A percentile compares a stretch with the other conserved stretches of the same genome.
These are phyloP conservation scores for Phlebopus sp. DNA, from an alignment of 1,284 basidiomycete species.

Conservation along the genomic window DNA sequence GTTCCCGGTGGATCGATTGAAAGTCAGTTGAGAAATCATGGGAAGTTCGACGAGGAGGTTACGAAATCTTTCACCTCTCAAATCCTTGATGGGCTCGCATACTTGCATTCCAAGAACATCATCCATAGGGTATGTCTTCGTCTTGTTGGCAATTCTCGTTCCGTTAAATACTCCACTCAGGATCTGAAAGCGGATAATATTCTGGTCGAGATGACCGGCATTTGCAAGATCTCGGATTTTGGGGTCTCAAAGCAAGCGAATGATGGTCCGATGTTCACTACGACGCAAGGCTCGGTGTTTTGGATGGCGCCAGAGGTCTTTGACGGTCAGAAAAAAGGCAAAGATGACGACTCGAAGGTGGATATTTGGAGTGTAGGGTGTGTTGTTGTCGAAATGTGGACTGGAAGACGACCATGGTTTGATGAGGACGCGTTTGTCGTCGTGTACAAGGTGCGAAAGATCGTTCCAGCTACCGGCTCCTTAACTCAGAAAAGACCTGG, in stretches of 20 bases:
- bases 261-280: slow-evolving; percentile 85
- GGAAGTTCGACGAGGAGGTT: slow-evolving; percentile 90
- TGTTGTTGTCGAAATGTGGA: slow-evolving; percentile 98
- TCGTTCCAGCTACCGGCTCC: background rate
- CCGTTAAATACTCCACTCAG: slow-evolving; percentile 38
- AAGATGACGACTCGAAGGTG: slow-evolving; percentile 92
- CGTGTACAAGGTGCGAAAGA: slow-evolving; percentile 78
- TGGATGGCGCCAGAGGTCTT: slow-evolving; percentile 99
- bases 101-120: slow-evolving; percentile 90
- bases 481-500: slow-evolving; percentile 6
- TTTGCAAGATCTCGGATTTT: slow-evolving; percentile 99
- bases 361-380: slow-evolving; percentile 99
- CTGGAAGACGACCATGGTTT: slow-evolving; percentile 90
- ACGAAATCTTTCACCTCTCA: slow-evolving; percentile 93
- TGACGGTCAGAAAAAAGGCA: slow-evolving; percentile 68
- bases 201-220: slow-evolving; percentile 88
- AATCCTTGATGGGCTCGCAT: slow-evolving; percentile 89
- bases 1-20: slow-evolving; percentile 97
- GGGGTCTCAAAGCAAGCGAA: slow-evolving; percentile 91
- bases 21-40: slow-evolving; percentile 87
- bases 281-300: slow-evolving; percentile 96
- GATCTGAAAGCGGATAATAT: slow-evolving; percentile 99
- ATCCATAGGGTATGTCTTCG: slow-evolving; percentile 76
- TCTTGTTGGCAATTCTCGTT: background rate
- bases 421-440: slow-evolving; percentile 88